Base-by-base conservation (phyloP, 139 green algal species). In the Chlamydomonas eustigma region DNA sequence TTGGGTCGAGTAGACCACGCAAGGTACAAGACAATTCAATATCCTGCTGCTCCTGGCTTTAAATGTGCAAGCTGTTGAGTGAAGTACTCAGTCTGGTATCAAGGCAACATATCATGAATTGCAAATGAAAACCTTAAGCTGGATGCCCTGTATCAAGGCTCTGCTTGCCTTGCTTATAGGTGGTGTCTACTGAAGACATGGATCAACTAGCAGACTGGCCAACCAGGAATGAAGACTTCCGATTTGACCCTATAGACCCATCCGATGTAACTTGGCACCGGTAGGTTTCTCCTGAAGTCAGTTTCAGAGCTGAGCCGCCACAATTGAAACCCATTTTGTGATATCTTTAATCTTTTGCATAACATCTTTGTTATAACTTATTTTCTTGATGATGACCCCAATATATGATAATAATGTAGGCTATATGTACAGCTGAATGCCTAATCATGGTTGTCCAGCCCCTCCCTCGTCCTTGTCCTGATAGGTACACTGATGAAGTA, bases 181-280 rank as follows among this genome's bases (percentile, higher is more conserved):
- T 90, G 34, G 79, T 87, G 25, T 84, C 78, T 28, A 83, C 82
- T 5, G 85, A 87, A 38, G 85, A 78, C 33, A 88, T 90, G 82
- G 82, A 88, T 52, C 78, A 66, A 25, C 80, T 81, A 39, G 85
- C 85, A 28, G 85, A 90, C 74, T 90, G 82, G 82, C 85, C 85
- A 65, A 86, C 82, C 0, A 6, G 72, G 0, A 37, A 72, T 32
- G 85, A 90, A 78, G 82, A 90, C 80, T 86, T 86, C 71, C 73
- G 85, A 3, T 90, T 88, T 51, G 82, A 86, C 58, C 75, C 85
- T 3, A 74, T 77, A 22, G 78, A 81, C 50, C 78, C 78, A 0
- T 87, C 80, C 5, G 85, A 90, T 74, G 67, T 82, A 3, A 90
- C 82, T 8, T 86, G 80, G 82, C 85, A 88, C 82, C 84, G 82